Evolutionary conservation across 768 basidiomycete genomes (phyloP), one percentile per base, ranked within the genome.

Genomic region (Tylopilus felleus): DNA sequence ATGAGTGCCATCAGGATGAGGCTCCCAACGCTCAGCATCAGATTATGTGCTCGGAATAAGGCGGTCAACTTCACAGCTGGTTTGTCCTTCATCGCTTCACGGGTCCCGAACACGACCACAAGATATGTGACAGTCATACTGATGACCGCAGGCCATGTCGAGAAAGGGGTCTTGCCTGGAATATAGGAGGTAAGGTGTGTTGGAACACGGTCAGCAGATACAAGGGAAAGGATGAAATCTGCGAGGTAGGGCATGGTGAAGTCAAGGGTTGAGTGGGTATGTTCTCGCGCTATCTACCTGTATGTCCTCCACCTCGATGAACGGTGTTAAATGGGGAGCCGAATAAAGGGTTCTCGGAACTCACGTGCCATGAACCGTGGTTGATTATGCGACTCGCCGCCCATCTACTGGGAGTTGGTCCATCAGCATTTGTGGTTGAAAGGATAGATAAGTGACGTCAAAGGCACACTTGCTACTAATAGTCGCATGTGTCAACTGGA

Each of bases 31-130:
- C 89, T 90, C 55, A 98, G 80, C 65, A 94, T 68, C 56, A 93
- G 72, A 73, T 98, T 98, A 74, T 98, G 95, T 21, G 79, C 65
- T 74, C 90, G 90, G 77, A 95, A 96, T 47, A 90, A 77, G 56
- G 78, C 71, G 45, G 84, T 88, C 66, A 94, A 81, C 74, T 83
- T 87, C 65, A 81, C 75, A 3, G 92, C 79, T 62, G 79, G 73
- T 56, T 78, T 77, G 66, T 81, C 82, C 77, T 84, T 87, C 93
- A 97, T 95, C 63, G 86, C 70, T 59, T 84, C 83, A 66, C 86
- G 84, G 44, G 90, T 80, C 56, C 87, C 82, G 65, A 96, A 97
- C 65, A 97, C 85, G 75, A 87, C 76, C 69, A 82, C 82, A 60
- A 98, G 83, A 77, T 98, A 98, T 40, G 80, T 79, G 29, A 72